Evolutionary conservation across 208 protist species (phyloP), one percentile per base, ranked within the genome.

Genomic region (Leishmania braziliensis): DNA sequence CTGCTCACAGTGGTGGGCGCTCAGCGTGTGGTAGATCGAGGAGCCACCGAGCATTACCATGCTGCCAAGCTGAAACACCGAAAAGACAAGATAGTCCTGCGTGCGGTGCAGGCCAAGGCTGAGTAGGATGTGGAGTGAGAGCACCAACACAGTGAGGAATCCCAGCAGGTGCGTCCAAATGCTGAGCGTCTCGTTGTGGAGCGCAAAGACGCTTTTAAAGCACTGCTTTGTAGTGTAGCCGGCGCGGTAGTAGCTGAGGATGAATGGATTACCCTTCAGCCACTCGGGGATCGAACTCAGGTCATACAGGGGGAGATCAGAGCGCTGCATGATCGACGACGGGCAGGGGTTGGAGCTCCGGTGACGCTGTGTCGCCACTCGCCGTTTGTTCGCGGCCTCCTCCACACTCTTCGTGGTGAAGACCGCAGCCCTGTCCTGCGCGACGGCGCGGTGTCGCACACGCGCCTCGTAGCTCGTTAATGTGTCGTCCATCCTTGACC

Each of bases 151-250:
- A 36, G 93, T 63, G 54, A 98, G 18, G 66, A 92, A 92, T n/a
- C 92, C 91, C n/a, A 89, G 23, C 26, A 91, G 84, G 88, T 98
- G 95, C 3, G 91, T 93, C 92, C 92, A 97, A 29, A 98, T 83
- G 84, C 96, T 98, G 54, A 96, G 69, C 33, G 93, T 93, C 78
- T 98, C 95, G 82, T 98, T 98, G 87, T 98, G 95, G 72, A 93
- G 75, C 5, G 82, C 75, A 76, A 95, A 90, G 26, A 97, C 75
- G 77, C 93, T 97, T 46, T 84, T 82, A 6, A 97, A 51, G 54
- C 87, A 91, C 88, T 90, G 85, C 58, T 69, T 78, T 0, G 91
- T 95, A 6, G 83, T 90, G 87, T 97, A 97, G 77, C 90, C 85
- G 54, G 86, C 86, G 20, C 93, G 87, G 88, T 97, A 97, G 58